Evolutionary conservation across 805 yeast species (phyloP).

Genomic region (Candida pini): DNA sequence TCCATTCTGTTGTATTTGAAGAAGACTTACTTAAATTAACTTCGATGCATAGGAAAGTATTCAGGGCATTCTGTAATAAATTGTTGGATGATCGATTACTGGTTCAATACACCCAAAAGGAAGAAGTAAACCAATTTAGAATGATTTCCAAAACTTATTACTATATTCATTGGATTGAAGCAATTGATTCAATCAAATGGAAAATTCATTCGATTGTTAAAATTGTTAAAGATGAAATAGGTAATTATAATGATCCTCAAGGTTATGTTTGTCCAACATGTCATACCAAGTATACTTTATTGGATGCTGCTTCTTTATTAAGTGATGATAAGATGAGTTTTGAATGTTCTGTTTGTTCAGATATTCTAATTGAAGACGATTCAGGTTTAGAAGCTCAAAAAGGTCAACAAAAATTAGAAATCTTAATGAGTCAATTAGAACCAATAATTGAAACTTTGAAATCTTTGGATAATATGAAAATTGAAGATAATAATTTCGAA

Average conservation of each 20-base stretch:
- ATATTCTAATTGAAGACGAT: slow-evolving; percentile 78
- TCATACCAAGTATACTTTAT: slow-evolving; percentile 69
- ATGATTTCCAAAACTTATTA: slow-evolving; percentile 77
- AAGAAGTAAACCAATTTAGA: slow-evolving; percentile 58
- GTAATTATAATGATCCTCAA: slow-evolving; percentile 83
- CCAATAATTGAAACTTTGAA: slow-evolving; percentile 81
- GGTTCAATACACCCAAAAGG: slow-evolving; percentile 66
- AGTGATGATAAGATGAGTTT: slow-evolving; percentile 79
- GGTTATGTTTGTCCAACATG: slow-evolving; percentile 91
- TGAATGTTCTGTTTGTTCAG: slow-evolving; percentile 79
- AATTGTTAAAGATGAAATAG: slow-evolving; percentile 71
- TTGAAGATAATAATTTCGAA: slow-evolving; percentile 89
- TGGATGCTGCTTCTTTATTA: slow-evolving; percentile 80
- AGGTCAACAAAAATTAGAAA: slow-evolving; percentile 76
- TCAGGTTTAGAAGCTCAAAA: slow-evolving; percentile 74
- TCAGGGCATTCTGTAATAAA: slow-evolving; percentile 75
- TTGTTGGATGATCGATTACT: slow-evolving; percentile 80
- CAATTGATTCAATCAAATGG: slow-evolving; percentile 96
- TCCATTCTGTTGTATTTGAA: slow-evolving; percentile 87
- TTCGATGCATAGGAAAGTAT: slow-evolving; percentile 80
- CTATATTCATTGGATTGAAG: slow-evolving; percentile 78
- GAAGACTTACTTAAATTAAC: slow-evolving; percentile 80
- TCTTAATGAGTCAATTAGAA: slow-evolving; percentile 82
- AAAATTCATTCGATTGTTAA: slow-evolving; percentile 85
- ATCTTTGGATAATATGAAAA: slow-evolving; percentile 70